A percentile compares a stretch with the other conserved stretches of the same genome.
Conservation (phyloP, 2,329 filamentous ascomycete species). For the Ambrosiella cleistominuta region DNA sequence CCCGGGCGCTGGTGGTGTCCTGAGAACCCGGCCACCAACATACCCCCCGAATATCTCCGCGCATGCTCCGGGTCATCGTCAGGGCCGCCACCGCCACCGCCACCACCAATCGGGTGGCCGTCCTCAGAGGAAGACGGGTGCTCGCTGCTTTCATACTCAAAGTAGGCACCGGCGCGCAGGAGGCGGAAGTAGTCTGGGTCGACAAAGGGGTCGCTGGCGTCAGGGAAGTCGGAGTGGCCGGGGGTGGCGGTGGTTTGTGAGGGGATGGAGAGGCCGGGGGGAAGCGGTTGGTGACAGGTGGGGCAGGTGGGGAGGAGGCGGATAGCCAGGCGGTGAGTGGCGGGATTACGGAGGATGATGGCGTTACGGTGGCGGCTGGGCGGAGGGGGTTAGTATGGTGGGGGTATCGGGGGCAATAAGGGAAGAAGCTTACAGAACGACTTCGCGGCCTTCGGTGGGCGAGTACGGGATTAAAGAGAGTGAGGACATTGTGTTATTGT, state of each 20-base stretch:
- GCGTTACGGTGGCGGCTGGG: slow-evolving; percentile 76
- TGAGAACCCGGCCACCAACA: background rate
- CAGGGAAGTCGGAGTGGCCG: slow-evolving; percentile 22
- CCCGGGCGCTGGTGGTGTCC: background rate
- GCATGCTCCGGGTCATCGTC: slow-evolving; percentile 15
- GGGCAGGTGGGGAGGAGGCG: slow-evolving; percentile 66
- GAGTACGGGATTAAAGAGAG: slow-evolving; percentile 64
- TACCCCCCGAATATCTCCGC: background rate
- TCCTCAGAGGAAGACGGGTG: no score
- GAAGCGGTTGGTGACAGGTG: slow-evolving; percentile 65
- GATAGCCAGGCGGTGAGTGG: slow-evolving; percentile 70
- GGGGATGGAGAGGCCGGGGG: slow-evolving; percentile 15
- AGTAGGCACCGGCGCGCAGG: slow-evolving; percentile 40
- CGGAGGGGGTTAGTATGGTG: slow-evolving; percentile 3
- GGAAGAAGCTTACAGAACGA: slow-evolving; percentile 53
- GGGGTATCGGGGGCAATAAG: background rate
- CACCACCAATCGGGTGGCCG: background rate
- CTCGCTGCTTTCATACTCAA: background rate
- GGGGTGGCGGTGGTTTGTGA: slow-evolving; percentile 23
- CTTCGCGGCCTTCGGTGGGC: slow-evolving; percentile 54
- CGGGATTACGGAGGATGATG: slow-evolving; percentile 76
- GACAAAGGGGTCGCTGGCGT: slow-evolving; percentile 49
- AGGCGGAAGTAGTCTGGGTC: slow-evolving; percentile 91
- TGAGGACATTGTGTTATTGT: background rate
- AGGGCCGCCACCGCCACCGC: background rate